Evolutionary conservation across 1,284 basidiomycete species (phyloP).

Genomic region (Austroboletus rostrupii): DNA sequence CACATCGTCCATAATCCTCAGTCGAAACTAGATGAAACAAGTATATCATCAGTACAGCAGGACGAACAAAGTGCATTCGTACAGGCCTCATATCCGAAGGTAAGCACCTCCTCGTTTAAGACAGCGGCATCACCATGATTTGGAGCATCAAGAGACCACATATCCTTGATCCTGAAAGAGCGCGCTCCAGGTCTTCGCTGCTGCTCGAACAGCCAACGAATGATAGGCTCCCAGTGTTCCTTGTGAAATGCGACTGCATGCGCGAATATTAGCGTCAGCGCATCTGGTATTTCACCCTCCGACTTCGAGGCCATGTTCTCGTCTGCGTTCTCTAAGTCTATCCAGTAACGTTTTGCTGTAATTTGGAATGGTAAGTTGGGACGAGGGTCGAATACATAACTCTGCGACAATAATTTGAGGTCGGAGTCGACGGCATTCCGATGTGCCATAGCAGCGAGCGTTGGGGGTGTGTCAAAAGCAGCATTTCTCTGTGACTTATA

Average conservation of each 20-base stretch:
- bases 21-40: neutral
- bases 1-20: neutral
- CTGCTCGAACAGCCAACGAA: neutral
- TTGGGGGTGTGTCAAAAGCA: too few species aligned
- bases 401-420: too few species aligned
- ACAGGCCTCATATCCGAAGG: neutral
- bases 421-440: too few species aligned
- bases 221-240: constrained; percentile 3
- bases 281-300: neutral
- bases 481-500: too few species aligned
- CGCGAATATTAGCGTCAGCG: neutral
- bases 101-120: neutral
- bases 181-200: neutral
- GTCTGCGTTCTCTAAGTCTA: neutral
- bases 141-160: neutral
- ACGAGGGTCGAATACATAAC: neutral
- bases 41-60: too few species aligned
- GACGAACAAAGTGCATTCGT: too few species aligned
- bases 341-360: neutral
- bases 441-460: too few species aligned
- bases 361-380: neutral
- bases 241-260: constrained; percentile 2
- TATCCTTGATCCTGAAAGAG: neutral
- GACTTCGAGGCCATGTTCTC: neutral
- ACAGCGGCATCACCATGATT: neutral